Base-by-base conservation (phyloP, 1,139 yeast genomes). In the Petasospora fabianii region DNA sequence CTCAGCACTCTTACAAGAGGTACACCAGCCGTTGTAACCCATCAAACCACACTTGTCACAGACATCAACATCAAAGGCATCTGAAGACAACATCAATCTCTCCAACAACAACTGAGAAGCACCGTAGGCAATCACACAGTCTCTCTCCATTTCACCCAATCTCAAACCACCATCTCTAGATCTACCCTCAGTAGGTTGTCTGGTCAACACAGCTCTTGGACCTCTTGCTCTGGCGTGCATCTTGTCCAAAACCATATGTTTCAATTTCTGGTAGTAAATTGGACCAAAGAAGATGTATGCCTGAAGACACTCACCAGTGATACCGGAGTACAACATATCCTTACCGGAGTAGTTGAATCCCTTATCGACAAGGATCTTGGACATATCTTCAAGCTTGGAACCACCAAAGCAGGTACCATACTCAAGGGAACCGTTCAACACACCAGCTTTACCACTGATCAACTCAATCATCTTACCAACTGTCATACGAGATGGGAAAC, bases 151-250 rank as follows among this genome's bases (percentile, higher is more conserved):
- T 68, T 92, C 99, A 54, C 99, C 99, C 64, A 92, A 75, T 69
- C 99, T 84, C 58, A 92, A 75, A 58, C 99, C 99, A 75, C 99
- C 99, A 66, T 92, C 99, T 64, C 98, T 79, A 2, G 97, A 87
- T 65, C 99, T 78, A 75, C 99, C 99, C 66, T 92, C 99, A 0
- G 97, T 92, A 11, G 99, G 99, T 65, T 92, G 99, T 65, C 99
- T 81, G 4, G 99, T 92, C 48, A 92, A 72, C 16, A 94, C 98
- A 0, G 98, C 98, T 53, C 97, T 79, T 41, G 99, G 99, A 44
- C 99, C 99, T 62, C 98, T 79, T 4, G 98, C 97, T 73, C 99
- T 84, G 1, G 98, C 98, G 59, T 92, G 99, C 97, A 92, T 92
- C 66, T 94, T 92, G 67, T 92, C 99, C 65, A 92, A 68, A 38